Base-by-base conservation (phyloP, 2,329 filamentous ascomycete genomes). In the Sarocladiaceae sp. region DNA sequence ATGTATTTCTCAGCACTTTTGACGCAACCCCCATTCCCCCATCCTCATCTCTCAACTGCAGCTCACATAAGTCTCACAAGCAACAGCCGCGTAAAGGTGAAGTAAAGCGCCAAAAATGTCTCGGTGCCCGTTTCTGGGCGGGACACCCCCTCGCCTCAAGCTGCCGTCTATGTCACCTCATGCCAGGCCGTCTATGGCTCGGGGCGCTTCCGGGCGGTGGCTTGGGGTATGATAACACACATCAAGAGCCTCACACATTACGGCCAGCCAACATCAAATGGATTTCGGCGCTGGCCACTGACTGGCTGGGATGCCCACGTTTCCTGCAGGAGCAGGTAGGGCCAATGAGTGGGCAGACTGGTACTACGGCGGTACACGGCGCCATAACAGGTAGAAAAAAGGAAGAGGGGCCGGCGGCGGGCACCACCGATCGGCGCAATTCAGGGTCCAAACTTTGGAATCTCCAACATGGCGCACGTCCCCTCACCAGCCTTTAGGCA, bases 11-110 rank as follows among this genome's bases (percentile, higher is more conserved):
- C 44, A 48, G 26, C 25, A 18, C n/a, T 33, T 5, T 48, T 29
- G 44, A 48, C 44, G 26, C 25, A 48, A 48, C 44, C 44, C 44
- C 44, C 44, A 48, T 48, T 48, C 44, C 28, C 40, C 44, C 37
- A 42, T 25, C 37, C 44, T 10, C 28, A n/a, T 25, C 26, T 12
- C 44, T 48, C 22, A 33, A 33, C 10, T 31, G 26, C 25, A 6
- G 7, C 26, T 15, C 44, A 48, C 20, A 22, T 23, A n/a, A n/a
- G n/a, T n/a, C n/a, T 23, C 18, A 8, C 10, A 20, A 22, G 37
- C 17, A 40, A 40, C n/a, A 17, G 35, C 35, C 6, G 17, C 37
- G 12, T 20, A 20, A 26, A 20, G 37, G 5, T 26, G 40, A 44
- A 23, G 40, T n/a, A 44, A 23, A 28, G 22, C 40, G 13, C 40